Base-by-base conservation (phyloP, 305 asterid genomes). In the Rubia peregrina region DNA sequence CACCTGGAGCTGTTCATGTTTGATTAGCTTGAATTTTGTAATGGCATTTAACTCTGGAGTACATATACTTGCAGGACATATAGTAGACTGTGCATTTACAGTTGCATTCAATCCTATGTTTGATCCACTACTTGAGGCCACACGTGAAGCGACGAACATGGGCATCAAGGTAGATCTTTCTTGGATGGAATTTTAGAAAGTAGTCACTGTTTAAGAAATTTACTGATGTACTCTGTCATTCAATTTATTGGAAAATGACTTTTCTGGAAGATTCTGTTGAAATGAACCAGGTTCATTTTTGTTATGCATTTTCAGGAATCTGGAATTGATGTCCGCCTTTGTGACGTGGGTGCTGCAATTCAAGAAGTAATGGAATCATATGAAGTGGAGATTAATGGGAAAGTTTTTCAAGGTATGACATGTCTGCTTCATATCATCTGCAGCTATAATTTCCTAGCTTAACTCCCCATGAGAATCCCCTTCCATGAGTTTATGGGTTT, bases 321-420 rank as follows among this genome's bases (percentile, higher is more conserved):
- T 73, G 98, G 98, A 70, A 85, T 94, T 81, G 98, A 91, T 75
- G 98, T 91, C 49, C 96, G 98, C 67, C 85, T 94, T 70, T 83
- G 98, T 70, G 97, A 94, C 78, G 88, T 94, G 64, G 98, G 98
- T 84, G 96, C 98, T 83, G 98, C 97, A 75, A 91, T 94, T 75
- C 98, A 94, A 83, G 98, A 91, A 83, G 97, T 94, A 81, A 94
- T 94, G 98, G 96, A 91, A 83, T 94, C 98, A 19, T 91, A 91
- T 80, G 98, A 91, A 83, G 98, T 94, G 61, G 98, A 91, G 82
- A 94, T 94, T 61, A 94, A 89, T 72, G 98, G 98, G 56, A 94
- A 94, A 83, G 84, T 83, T 71, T 94, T 80, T 80, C 98, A 88
- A 86, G 97, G 97, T 93, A 64, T 61, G 43, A 3, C 8, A 65